phyloP scores from a whole-genome alignment of 2,329 filamentous ascomycete species.

The Phialophora chinensis region DNA sequence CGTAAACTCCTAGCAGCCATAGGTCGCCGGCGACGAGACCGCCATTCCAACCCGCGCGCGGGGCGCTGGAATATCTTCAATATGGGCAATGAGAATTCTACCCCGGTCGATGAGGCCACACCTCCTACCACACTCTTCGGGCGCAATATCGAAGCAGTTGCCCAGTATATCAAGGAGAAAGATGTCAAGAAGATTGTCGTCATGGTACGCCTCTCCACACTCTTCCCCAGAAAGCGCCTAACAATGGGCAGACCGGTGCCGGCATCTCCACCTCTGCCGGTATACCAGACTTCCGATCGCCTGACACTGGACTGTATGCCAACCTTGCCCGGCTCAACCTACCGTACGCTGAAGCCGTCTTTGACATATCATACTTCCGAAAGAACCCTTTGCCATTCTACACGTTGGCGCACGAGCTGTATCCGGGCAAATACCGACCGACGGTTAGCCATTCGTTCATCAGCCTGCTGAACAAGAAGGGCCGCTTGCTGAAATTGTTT shows the following conservation, averaged over 20 bases:
- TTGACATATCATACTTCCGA: slow-evolving; percentile 89
- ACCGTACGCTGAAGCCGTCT: slow-evolving; percentile 89
- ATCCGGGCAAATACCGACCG: slow-evolving; percentile 85
- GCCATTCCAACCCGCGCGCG: slow-evolving; percentile 48
- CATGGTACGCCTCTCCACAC: slow-evolving; percentile 59
- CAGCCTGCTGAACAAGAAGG: slow-evolving; percentile 77
- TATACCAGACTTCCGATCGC: slow-evolving; percentile 94
- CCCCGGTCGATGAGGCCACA: slow-evolving; percentile 67
- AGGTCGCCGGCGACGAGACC: slow-evolving; percentile 57
- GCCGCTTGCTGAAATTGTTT: slow-evolving; percentile 81
- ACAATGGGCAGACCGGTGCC: slow-evolving; percentile 69
- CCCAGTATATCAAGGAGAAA: slow-evolving; percentile 77
- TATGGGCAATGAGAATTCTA: slow-evolving; percentile 88
- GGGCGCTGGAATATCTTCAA: slow-evolving; percentile 48
- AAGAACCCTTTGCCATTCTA: slow-evolving; percentile 89
- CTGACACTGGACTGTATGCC: slow-evolving; percentile 89
- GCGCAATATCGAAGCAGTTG: slow-evolving; percentile 74
- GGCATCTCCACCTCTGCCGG: slow-evolving; percentile 69
- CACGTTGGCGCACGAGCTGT: slow-evolving; percentile 85
- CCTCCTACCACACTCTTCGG: slow-evolving; percentile 69
- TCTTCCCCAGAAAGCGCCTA: background rate
- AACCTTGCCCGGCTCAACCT: slow-evolving; percentile 87
- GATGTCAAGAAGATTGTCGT: slow-evolving; percentile 75
- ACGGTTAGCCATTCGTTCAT: slow-evolving; percentile 93
- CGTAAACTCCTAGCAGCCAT: slow-evolving; percentile 46